Evolutionary conservation across 1,139 yeast genomes (phyloP).

Genomic region (Zygoascus meyerae): DNA sequence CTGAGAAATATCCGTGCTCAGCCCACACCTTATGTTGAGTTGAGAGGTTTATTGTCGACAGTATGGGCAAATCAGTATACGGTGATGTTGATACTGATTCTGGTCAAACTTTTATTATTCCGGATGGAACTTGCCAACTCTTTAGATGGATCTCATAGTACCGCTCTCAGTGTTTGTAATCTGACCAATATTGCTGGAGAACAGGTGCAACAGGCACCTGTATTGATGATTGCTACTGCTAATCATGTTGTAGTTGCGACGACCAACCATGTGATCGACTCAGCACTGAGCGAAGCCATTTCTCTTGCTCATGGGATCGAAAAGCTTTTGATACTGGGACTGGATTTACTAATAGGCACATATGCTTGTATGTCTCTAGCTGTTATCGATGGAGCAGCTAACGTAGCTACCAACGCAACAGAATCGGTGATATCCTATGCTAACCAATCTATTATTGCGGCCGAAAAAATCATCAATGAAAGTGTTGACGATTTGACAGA

Average conservation of each 20-base stretch:
- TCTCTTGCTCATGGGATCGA: slow-evolving; percentile 53
- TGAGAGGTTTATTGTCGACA: slow-evolving; percentile 32
- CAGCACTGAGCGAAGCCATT: slow-evolving; percentile 38
- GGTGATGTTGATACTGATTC: slow-evolving; percentile 27
- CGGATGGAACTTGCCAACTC: slow-evolving; percentile 22
- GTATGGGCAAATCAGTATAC: slow-evolving; percentile 32
- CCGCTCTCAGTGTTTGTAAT: slow-evolving; percentile 37
- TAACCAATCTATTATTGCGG: slow-evolving; percentile 50
- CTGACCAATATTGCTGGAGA: slow-evolving; percentile 44
- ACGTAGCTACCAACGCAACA: slow-evolving; percentile 68
- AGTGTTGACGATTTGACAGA: slow-evolving; percentile 53
- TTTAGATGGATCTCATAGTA: slow-evolving; percentile 25
- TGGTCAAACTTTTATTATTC: slow-evolving; percentile 33
- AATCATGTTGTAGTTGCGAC: slow-evolving; percentile 46
- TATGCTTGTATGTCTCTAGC: slow-evolving; percentile 76
- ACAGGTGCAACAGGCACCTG: slow-evolving; percentile 47
- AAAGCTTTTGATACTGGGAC: slow-evolving; percentile 53
- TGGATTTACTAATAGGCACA: slow-evolving; percentile 77
- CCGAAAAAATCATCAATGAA: slow-evolving; percentile 55
- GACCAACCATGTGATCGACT: slow-evolving; percentile 44
- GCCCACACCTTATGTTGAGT: slow-evolving; percentile 30
- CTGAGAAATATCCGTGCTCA: neutral
- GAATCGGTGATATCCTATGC: slow-evolving; percentile 54
- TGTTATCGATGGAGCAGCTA: slow-evolving; percentile 64
- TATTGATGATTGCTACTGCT: slow-evolving; percentile 48